Evolutionary conservation across 306 rosid species (phyloP).

Genomic region (Prunus campanulata): DNA sequence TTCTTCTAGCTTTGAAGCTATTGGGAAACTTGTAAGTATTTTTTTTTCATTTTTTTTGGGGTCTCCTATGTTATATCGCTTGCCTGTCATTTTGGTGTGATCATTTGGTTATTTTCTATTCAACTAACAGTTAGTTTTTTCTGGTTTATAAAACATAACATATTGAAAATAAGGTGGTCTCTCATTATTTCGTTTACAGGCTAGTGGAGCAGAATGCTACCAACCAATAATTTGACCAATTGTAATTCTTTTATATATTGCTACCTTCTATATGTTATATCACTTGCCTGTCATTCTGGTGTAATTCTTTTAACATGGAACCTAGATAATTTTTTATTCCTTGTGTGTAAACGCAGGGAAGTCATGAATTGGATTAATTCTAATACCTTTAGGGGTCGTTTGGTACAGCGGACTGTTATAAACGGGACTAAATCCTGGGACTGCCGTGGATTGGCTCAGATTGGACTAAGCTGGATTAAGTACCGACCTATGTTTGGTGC

Average conservation of each 20-base stretch:
- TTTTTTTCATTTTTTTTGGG: not conserved
- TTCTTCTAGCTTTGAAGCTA: conserved; percentile 81
- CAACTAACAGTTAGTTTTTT: not conserved
- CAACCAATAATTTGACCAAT: not conserved
- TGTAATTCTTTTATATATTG: not conserved
- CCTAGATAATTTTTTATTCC: too few relatives aligned
- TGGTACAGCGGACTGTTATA: too few relatives aligned
- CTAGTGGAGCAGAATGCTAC: not conserved
- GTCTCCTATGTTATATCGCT: conserved; percentile 5
- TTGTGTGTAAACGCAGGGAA: too few relatives aligned
- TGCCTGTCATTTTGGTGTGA: not conserved
- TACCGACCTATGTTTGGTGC: too few relatives aligned
- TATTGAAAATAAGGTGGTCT: not conserved
- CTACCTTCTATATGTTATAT: not conserved
- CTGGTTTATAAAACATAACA: not conserved
- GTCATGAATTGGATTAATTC: too few relatives aligned
- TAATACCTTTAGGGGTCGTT: too few relatives aligned
- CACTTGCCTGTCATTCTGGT: not conserved
- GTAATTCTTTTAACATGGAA: too few relatives aligned
- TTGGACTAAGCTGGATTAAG: too few relatives aligned
- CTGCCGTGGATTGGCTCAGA: too few relatives aligned
- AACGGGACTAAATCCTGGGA: too few relatives aligned
- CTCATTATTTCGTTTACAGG: not conserved
- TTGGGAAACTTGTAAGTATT: conserved; percentile 84
- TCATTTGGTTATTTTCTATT: not conserved